Evolutionary conservation across 164 flowering plant species (phyloP).

Genomic region (Hamamelis virginiana): DNA sequence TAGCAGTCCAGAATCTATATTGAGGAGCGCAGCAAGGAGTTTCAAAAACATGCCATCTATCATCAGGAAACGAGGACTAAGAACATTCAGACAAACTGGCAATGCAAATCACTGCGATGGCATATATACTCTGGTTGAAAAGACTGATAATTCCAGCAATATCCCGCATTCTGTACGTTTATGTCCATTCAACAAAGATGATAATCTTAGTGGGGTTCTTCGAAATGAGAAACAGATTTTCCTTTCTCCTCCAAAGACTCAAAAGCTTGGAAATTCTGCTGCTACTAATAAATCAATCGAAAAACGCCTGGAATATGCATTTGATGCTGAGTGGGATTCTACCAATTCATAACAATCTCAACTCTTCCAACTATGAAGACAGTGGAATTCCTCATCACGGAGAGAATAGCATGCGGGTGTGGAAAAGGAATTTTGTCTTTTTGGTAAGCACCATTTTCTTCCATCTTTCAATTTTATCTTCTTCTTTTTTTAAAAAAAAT

Average conservation of each 20-base stretch:
- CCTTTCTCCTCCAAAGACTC: slow-evolving; percentile 18
- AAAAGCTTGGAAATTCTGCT: slow-evolving; percentile 5
- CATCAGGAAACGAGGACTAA: slow-evolving; percentile 37
- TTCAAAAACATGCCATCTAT: slow-evolving; percentile 48
- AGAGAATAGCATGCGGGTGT: no score
- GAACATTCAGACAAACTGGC: slow-evolving; percentile 1
- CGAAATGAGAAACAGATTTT: slow-evolving; percentile 21
- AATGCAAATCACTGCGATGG: slow-evolving; percentile 13
- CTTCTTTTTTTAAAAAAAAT: no score
- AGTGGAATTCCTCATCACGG: no score
- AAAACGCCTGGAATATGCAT: slow-evolving; percentile 30
- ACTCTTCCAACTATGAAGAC: neutral
- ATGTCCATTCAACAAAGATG: no score
- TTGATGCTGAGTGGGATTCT: slow-evolving; percentile 31
- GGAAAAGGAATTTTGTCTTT: no score
- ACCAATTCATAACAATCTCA: neutral
- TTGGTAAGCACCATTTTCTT: no score
- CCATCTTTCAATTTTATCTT: no score
- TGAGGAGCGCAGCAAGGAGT: slow-evolving; percentile 46
- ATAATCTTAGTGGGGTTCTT: neutral
- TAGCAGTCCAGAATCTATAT: slow-evolving; percentile 36
- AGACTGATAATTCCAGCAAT: neutral
- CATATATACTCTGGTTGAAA: slow-evolving; percentile 7
- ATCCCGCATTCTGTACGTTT: no score
- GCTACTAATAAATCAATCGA: slow-evolving; percentile 26